Base-by-base conservation (phyloP, 345 rosid genomes). In the Pseudoturritis turrita region DNA sequence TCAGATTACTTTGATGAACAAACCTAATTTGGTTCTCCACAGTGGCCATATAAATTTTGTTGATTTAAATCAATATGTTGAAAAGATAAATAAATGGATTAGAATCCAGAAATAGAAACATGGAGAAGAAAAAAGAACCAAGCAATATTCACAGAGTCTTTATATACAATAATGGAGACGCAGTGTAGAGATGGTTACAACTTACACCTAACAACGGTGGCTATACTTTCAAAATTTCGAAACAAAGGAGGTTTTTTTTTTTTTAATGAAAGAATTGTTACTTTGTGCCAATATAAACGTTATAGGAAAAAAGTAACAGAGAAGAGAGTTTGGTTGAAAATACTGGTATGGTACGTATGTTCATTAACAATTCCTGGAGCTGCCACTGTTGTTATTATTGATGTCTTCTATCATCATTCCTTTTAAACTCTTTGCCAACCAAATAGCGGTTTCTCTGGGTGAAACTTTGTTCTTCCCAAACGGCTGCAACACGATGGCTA, bases 371-470 rank as follows among this genome's bases (percentile, higher is more conserved):
- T 56, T 70, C 22, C 79, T 69, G 28, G 79, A 76, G 58, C 23
- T 25, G 40, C 70, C 71, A 62, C 60, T 62, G 71, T 55, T 70
- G 46, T 47, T 69, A 25, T 68, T 62, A 46, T 76, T 76, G 71
- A 76, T 57, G 62, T 95, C 99, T 33, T 89, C 96, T 0, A 83
- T 84, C 97, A 86, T 89, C 97, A 95, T 89, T 65, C 96, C 99
- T 82, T 91, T 89, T 7, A 95, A 84, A 79, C 97, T 91, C 81
- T 81, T 95, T 1, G 99, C 97, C 26, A 95, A 79, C 97, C 99
- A 95, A 75, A 95, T 95, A 5, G 99, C 99, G 2, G 99, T 95
- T 81, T 95, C 99, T 85, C 99, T 83, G 22, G 97, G 99, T 54
- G 96, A 89, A 45, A 95, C 99, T 78, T 87, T 89, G 78, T 88